Evolutionary conservation across 208 protist species (phyloP).

Genomic region (Herpetomonas tarakana): DNA sequence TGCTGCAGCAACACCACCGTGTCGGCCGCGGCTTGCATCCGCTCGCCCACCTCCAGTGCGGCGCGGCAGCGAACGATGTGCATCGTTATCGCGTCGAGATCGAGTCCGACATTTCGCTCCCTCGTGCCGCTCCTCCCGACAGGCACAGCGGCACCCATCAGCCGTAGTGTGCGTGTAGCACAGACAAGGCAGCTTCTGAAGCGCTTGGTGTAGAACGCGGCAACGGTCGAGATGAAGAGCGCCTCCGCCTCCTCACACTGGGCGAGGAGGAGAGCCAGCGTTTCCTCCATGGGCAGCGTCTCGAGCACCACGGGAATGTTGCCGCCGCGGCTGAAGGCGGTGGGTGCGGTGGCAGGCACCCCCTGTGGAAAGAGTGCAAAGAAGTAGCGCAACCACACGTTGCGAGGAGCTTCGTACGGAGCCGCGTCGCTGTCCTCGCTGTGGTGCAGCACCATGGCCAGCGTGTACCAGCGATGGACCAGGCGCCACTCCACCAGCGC

Average conservation of each 20-base stretch:
- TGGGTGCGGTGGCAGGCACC: background rate
- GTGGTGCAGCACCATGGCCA: background rate
- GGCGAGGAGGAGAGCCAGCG: slow-evolving; percentile 41
- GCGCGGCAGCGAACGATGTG: slow-evolving; percentile 44
- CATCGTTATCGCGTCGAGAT: slow-evolving; percentile 16
- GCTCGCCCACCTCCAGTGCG: slow-evolving; percentile 54
- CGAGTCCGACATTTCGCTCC: background rate
- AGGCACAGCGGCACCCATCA: background rate
- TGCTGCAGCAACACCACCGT: slow-evolving; percentile 26
- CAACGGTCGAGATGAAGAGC: slow-evolving; percentile 52
- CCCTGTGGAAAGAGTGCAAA: slow-evolving; percentile 26
- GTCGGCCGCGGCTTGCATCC: slow-evolving; percentile 53
- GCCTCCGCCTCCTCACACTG: slow-evolving; percentile 50
- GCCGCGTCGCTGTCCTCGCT: slow-evolving; percentile 6
- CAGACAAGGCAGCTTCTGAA: slow-evolving; percentile 61
- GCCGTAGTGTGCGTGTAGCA: slow-evolving; percentile 32
- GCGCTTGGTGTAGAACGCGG: slow-evolving; percentile 43
- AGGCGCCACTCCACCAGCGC: background rate
- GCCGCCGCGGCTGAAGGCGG: background rate
- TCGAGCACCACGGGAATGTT: slow-evolving; percentile 7
- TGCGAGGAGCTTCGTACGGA: slow-evolving; percentile 28
- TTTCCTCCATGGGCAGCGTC: slow-evolving; percentile 22
- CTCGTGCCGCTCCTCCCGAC: background rate
- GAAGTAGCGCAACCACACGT: slow-evolving; percentile 66
- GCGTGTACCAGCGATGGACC: background rate